Conservation (phyloP, 805 yeast species). For the Torulaspora delbrueckii region DNA sequence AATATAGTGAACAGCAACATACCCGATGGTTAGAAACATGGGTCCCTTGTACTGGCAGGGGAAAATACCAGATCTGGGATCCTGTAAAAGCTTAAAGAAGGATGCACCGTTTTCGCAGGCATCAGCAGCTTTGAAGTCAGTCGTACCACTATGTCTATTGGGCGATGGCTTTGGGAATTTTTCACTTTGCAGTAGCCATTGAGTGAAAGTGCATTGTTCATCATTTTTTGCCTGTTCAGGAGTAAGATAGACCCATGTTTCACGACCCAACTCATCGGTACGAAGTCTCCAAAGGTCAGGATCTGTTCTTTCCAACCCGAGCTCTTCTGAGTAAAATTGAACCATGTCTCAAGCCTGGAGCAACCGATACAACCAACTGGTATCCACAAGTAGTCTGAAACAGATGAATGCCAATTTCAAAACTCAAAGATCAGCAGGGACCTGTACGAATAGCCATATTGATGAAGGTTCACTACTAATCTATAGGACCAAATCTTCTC, state of each 20-base stretch:
- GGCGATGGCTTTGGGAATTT: slow-evolving; percentile 39
- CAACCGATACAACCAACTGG: neutral
- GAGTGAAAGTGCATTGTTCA: slow-evolving; percentile 52
- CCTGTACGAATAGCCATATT: too few species aligned
- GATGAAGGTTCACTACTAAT: neutral
- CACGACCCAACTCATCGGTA: slow-evolving; percentile 67
- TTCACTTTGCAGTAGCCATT: slow-evolving; percentile 48
- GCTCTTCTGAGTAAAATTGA: slow-evolving; percentile 56
- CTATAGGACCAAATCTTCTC: slow-evolving; percentile 1
- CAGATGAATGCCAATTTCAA: too few species aligned
- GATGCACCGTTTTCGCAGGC: slow-evolving; percentile 72
- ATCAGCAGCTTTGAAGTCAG: slow-evolving; percentile 43
- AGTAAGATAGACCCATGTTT: slow-evolving; percentile 68
- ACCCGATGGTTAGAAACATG: slow-evolving; percentile 93
- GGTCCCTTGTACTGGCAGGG: slow-evolving; percentile 97
- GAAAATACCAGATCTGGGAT: slow-evolving; percentile 70
- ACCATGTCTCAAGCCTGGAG: slow-evolving; percentile 1
- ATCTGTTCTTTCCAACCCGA: slow-evolving; percentile 68
- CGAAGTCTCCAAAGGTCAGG: slow-evolving; percentile 67
- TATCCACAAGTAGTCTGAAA: too few species aligned
- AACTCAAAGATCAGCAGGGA: too few species aligned
- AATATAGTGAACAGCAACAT: slow-evolving; percentile 67
- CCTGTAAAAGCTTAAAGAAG: slow-evolving; percentile 68
- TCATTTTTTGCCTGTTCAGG: slow-evolving; percentile 38
- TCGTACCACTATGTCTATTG: slow-evolving; percentile 21